A percentile compares a stretch with the other conserved stretches of the same genome.
Conservation (phyloP, 1,139 yeast genomes). For the Pichia sp. region DNA sequence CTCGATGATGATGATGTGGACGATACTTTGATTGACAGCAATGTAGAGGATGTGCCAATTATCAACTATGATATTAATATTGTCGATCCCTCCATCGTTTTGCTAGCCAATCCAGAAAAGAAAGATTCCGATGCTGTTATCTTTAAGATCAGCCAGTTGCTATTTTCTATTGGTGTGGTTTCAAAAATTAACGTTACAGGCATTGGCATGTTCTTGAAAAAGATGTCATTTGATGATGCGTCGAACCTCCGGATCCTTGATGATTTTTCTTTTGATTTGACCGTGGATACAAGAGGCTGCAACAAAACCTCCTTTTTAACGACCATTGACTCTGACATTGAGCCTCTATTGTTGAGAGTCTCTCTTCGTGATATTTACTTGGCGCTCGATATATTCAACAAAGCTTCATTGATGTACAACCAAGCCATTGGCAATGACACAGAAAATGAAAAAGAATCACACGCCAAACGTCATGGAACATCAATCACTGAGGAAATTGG, state of each 20-base stretch:
- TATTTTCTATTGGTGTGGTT: constrained; percentile 62
- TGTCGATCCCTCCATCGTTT: constrained; percentile 68
- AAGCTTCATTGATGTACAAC: constrained; percentile 54
- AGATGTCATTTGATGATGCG: constrained; percentile 60
- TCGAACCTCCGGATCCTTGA: constrained; percentile 70
- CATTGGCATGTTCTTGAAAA: constrained; percentile 79
- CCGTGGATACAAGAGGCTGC: constrained; percentile 67
- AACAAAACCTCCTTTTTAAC: constrained; percentile 52
- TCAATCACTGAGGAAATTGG: constrained; percentile 50
- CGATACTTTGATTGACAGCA: neutral
- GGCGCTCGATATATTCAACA: constrained; percentile 66
- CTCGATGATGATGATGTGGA: constrained; percentile 3
- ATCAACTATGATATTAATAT: constrained; percentile 53
- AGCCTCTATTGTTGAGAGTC: constrained; percentile 72
- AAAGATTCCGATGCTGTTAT: constrained; percentile 80
- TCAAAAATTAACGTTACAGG: constrained; percentile 64
- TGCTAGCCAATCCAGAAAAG: constrained; percentile 73
- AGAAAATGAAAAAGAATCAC: neutral
- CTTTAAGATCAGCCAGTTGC: constrained; percentile 75
- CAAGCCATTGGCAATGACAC: constrained; percentile 17
- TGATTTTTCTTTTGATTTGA: constrained; percentile 76
- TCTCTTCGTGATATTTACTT: constrained; percentile 82
- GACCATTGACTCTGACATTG: constrained; percentile 62
- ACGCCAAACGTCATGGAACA: neutral
- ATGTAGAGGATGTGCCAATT: neutral